phyloP scores from a whole-genome alignment of 345 rosid species.

The Erysimum cheiranthoides region DNA sequence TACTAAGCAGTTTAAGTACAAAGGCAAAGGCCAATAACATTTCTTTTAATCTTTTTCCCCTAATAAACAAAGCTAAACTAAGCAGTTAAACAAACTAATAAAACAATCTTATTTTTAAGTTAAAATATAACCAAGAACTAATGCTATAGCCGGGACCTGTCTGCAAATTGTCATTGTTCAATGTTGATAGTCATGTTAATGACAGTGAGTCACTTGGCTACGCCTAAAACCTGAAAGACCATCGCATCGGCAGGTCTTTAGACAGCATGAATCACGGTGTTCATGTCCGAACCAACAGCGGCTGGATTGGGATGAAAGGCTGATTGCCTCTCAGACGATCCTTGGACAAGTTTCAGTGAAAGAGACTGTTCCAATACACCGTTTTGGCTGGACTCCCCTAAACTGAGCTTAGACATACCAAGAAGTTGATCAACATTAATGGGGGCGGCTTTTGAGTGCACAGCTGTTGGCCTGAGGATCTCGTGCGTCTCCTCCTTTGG shows the following conservation, averaged over 20 bases:
- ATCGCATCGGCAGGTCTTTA: constrained; percentile 17
- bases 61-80: constrained; percentile 24
- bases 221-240: constrained; percentile 13
- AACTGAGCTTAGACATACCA: constrained; percentile 80
- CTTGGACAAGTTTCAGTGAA: constrained; percentile 58
- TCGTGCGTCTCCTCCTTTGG: constrained; percentile 53
- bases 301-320: constrained; percentile 88
- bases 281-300: constrained; percentile 54
- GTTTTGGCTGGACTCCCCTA: constrained; percentile 61
- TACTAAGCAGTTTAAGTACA: too few species aligned
- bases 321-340: constrained; percentile 73
- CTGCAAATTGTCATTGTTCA: constrained; percentile 20
- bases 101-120: constrained; percentile 30
- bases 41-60: constrained; percentile 5
- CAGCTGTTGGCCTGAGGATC: constrained; percentile 81
- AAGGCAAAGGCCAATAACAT: background rate
- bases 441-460: constrained; percentile 68
- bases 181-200: constrained; percentile 29
- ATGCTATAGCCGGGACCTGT: constrained; percentile 19
- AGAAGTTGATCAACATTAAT: constrained; percentile 83
- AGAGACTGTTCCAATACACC: constrained; percentile 53
- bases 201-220: constrained; percentile 25
- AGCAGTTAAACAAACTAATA: too few species aligned
- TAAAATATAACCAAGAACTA: constrained; percentile 23
- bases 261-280: constrained; percentile 68